Evolutionary conservation across 148 eudicot species (phyloP), one percentile per base, ranked within the genome.

Genomic region (Beta vulgaris): DNA sequence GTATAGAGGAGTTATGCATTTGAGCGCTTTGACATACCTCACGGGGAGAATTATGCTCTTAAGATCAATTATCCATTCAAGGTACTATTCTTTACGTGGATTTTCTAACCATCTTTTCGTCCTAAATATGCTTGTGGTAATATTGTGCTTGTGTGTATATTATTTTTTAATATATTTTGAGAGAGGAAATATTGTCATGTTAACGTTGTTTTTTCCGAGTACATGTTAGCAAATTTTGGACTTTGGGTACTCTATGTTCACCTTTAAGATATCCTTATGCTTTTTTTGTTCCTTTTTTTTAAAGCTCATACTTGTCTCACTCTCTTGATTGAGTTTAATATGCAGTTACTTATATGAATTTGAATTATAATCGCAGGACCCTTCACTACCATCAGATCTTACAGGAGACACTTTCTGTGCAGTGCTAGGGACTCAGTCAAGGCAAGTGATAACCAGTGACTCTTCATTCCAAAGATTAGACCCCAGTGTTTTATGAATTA

Each of bases 1-100:
- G 71, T 68, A 18, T 81, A 96, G 99, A 96, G 98, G 78, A 91
- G 73, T 54, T 96, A 96, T 85, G 97, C 99, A 46, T 96, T 96
- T 85, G 99, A 95, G 80, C 88, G 90, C 51, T 77, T 90, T 77
- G 97, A 96, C 78, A 78, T 96, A 80, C 94, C 94, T 65, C 63
- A 53, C 29, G 97, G 94, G 72, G 94, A 91, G 83, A 90, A 87
- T 77, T 91, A 90, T 71, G 88, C 81, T 55, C 88, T 96, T 36
- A 89, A 96, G 85, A 83, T 96, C 80, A 96, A 83, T 77, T 96
- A 96, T 83, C 91, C 97, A 31, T 92, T 88, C 75, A 91, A 89
- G 96, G 99, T 95, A 80, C 61, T 26, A 35, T 73, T 65, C 15
- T 36, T 6, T 14, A 34, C 39, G 21, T 32, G 31, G n/a, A 60